phyloP scores from a whole-genome alignment of 345 rosid genomes.

The Melastoma malabathricum region DNA sequence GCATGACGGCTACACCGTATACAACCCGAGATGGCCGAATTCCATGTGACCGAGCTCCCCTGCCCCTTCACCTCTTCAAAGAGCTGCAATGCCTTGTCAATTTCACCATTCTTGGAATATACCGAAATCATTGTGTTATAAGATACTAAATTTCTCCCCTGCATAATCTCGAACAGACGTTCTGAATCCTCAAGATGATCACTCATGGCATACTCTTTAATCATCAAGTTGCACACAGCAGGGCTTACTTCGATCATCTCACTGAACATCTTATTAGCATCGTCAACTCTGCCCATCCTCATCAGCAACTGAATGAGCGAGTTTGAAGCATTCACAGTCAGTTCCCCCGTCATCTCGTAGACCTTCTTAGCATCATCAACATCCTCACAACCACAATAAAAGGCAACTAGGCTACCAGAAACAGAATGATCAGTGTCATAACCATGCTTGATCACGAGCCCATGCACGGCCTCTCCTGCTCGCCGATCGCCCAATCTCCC shows the following conservation, averaged over 20 bases:
- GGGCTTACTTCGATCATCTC: conserved; percentile 17
- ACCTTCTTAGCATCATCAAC: conserved; percentile 32
- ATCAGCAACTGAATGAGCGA: conserved; percentile 26
- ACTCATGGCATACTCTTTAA: conserved; percentile 36
- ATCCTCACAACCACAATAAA: conserved; percentile 34
- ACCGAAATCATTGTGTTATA: conserved; percentile 40
- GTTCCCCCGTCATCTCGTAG: conserved; percentile 17
- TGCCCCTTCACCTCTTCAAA: conserved; percentile 33
- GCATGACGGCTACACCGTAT: conserved; percentile 25
- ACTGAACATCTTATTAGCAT: conserved; percentile 31
- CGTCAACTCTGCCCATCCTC: conserved; percentile 19
- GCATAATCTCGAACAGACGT: conserved; percentile 29
- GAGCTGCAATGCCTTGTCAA: conserved; percentile 33
- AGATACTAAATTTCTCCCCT: conserved; percentile 27
- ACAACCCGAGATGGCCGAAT: conserved; percentile 42
- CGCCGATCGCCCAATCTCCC: conserved; percentile 19
- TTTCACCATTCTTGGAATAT: conserved; percentile 32
- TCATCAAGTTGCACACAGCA: conserved; percentile 31
- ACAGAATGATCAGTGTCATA: conserved; percentile 28
- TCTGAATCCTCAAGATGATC: conserved; percentile 31
- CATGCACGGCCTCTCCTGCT: conserved; percentile 30
- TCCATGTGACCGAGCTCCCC: conserved; percentile 47
- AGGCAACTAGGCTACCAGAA: conserved; percentile 32
- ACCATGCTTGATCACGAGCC: conserved; percentile 36
- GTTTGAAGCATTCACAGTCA: conserved; percentile 28